phyloP scores from a whole-genome alignment of 2,329 filamentous ascomycete species.

The Sclerotinia minor region DNA sequence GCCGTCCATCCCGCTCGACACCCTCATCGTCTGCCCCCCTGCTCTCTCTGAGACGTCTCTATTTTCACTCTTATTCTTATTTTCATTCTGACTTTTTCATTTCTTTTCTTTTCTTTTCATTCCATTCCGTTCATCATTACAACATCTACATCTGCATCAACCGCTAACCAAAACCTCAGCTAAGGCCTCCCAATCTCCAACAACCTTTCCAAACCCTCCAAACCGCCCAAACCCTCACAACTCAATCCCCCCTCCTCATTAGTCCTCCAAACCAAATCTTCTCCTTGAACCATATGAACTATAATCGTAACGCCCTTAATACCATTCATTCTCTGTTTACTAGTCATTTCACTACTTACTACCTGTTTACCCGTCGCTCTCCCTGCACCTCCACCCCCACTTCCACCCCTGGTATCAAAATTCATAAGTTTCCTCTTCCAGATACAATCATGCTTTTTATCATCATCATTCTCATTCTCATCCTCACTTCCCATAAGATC shows the following conservation, averaged over 20 bases:
- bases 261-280: constrained; percentile 35
- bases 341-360: neutral
- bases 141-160: too few species aligned
- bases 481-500: neutral
- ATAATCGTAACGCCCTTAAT: constrained; percentile 36
- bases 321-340: constrained; percentile 1
- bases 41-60: too few species aligned
- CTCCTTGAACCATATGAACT: constrained; percentile 32
- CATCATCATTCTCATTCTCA: neutral
- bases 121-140: too few species aligned
- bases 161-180: neutral
- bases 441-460: constrained; percentile 32
- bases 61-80: too few species aligned
- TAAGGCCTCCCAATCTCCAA: neutral
- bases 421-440: constrained; percentile 33
- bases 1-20: too few species aligned
- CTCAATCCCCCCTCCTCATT: neutral
- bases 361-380: neutral
- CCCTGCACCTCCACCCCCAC: too few species aligned
- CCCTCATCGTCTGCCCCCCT: too few species aligned
- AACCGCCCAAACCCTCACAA: neutral
- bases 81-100: too few species aligned
- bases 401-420: neutral
- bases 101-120: too few species aligned
- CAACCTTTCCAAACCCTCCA: neutral